A percentile compares a stretch with the other conserved stretches of the same genome.
Conservation (phyloP, 257 asterid genomes). For the Ocimum tenuiflorum region DNA sequence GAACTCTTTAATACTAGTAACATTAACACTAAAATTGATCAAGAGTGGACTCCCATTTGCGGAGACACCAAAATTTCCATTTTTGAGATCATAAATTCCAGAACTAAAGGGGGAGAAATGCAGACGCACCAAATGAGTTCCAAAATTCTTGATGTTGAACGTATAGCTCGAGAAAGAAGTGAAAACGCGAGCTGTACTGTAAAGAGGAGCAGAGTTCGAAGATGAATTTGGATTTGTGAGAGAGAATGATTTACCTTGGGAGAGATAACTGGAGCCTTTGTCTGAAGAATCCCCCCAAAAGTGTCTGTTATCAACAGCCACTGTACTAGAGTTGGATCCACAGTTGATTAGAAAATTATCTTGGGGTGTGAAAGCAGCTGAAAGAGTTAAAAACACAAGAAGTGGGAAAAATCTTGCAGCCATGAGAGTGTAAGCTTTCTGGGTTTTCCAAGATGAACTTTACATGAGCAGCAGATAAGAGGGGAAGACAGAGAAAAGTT, state of each 20-base stretch:
- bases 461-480: conserved; percentile 1
- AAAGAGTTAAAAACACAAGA: conserved; percentile 21
- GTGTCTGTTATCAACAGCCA: conserved; percentile 41
- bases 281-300: conserved; percentile 52
- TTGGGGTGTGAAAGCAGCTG: conserved; percentile 48
- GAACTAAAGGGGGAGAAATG: conserved; percentile 63
- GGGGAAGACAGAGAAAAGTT: neutral
- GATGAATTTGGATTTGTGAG: conserved; percentile 35
- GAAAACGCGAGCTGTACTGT: conserved; percentile 59
- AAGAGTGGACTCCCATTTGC: conserved; percentile 51
- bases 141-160: conserved; percentile 39
- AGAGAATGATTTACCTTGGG: conserved; percentile 51
- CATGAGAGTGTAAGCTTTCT: conserved; percentile 27
- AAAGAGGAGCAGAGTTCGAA: conserved; percentile 34
- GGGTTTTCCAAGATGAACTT: conserved; percentile 5
- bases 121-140: conserved; percentile 66
- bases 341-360: conserved; percentile 66
- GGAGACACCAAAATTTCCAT: conserved; percentile 39
- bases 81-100: conserved; percentile 32
- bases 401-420: conserved; percentile 28
- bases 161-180: conserved; percentile 37
- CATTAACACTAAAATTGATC: conserved; percentile 26
- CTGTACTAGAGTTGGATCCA: conserved; percentile 39
- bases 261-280: conserved; percentile 22
- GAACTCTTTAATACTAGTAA: conserved; percentile 44